phyloP scores from a whole-genome alignment of 192 early-diverging fungal genomes.

The Dimargaris xerosporica region DNA sequence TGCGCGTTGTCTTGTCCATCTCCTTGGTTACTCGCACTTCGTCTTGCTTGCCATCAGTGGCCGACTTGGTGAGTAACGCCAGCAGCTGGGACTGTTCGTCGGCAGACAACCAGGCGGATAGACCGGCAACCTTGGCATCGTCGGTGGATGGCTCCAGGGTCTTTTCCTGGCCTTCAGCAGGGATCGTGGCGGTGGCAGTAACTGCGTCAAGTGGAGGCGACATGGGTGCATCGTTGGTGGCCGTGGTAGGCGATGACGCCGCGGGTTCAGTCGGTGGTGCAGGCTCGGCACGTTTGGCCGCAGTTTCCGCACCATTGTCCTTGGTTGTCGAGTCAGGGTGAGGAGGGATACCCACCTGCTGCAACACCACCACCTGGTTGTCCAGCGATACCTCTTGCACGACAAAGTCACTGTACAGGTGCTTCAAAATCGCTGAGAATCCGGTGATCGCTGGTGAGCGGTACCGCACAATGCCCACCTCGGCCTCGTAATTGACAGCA shows the following conservation, averaged over 20 bases:
- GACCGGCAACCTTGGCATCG: slow-evolving; percentile 1
- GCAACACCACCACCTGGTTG: slow-evolving; percentile 55
- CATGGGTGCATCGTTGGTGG: slow-evolving; percentile 18
- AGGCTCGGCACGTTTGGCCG: not conserved
- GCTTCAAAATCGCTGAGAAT: slow-evolving; percentile 31
- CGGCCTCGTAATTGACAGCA: not conserved
- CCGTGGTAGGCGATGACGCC: slow-evolving; percentile 19
- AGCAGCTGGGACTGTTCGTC: not conserved
- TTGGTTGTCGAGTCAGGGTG: not conserved
- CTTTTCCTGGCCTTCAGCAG: too few relatives aligned
- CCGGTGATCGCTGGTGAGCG: slow-evolving; percentile 7
- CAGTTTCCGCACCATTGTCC: not conserved
- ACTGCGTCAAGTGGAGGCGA: slow-evolving; percentile 16
- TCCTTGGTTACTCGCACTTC: slow-evolving; percentile 5
- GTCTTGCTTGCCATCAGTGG: not conserved
- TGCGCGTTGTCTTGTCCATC: slow-evolving; percentile 15
- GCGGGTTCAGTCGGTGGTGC: not conserved
- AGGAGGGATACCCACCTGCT: not conserved
- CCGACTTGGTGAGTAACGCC: not conserved
- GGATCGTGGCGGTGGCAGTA: slow-evolving; percentile 17
- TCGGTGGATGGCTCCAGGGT: slow-evolving; percentile 12
- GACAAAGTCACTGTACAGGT: slow-evolving; percentile 74
- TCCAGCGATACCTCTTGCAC: slow-evolving; percentile 77
- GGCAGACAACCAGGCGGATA: slow-evolving; percentile 14
- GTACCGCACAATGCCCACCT: not conserved